Evolutionary conservation across 768 basidiomycete genomes (phyloP).

Genomic region (Trametes gibbosa): DNA sequence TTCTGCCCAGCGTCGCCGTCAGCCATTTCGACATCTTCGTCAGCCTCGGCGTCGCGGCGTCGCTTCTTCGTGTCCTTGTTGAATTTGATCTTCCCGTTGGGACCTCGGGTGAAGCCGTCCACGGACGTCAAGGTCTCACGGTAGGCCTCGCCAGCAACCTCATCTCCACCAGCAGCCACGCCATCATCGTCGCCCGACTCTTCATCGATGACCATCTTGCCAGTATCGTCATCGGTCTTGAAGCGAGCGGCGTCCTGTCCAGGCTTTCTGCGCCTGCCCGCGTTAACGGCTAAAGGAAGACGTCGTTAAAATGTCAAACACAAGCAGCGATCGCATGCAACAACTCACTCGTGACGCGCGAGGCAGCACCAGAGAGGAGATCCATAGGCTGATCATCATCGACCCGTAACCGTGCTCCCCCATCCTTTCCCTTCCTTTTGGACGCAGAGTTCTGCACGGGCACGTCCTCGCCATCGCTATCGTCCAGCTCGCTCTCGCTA

Average conservation of each 20-base stretch:
- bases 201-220: conserved; percentile 73
- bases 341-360: conserved; percentile 65
- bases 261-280: conserved; percentile 63
- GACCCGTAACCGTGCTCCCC: conserved; percentile 66
- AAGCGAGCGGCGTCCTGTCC: conserved; percentile 85
- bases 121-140: conserved; percentile 77
- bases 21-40: conserved; percentile 69
- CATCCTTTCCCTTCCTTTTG: conserved; percentile 37
- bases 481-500: conserved; percentile 87
- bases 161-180: conserved; percentile 41
- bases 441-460: conserved; percentile 35
- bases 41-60: conserved; percentile 60
- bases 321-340: neutral
- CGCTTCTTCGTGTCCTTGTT: conserved; percentile 97
- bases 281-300: conserved; percentile 32
- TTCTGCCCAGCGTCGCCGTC: conserved; percentile 49
- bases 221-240: conserved; percentile 81
- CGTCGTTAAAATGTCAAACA: neutral
- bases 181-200: conserved; percentile 49
- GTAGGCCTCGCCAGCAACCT: conserved; percentile 74
- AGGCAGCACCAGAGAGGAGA: conserved; percentile 76
- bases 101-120: conserved; percentile 86
- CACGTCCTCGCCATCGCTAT: conserved; percentile 54
- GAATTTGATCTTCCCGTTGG: conserved; percentile 86
- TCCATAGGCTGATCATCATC: conserved; percentile 97